Conservation (phyloP, 768 basidiomycete species). For the Leccinum imitatum region DNA sequence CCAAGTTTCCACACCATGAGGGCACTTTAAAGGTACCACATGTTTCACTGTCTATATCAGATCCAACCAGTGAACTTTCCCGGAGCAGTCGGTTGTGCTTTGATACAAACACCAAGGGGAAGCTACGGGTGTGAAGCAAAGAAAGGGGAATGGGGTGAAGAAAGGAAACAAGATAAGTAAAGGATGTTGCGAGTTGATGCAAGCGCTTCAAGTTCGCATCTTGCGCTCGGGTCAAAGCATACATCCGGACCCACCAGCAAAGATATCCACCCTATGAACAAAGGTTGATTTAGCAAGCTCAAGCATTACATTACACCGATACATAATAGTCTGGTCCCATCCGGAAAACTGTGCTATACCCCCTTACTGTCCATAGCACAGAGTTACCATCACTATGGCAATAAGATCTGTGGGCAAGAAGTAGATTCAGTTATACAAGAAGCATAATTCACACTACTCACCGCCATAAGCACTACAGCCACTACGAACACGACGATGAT, state of each 20-base stretch:
- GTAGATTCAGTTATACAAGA: neutral
- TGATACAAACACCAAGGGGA: neutral
- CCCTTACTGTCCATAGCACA: neutral
- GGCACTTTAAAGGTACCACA: neutral
- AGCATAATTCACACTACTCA: slow-evolving; percentile 45
- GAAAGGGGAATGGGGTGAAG: neutral
- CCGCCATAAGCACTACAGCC: slow-evolving; percentile 87
- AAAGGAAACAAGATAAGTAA: too few species aligned
- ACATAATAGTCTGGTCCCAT: neutral
- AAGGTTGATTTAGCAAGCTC: neutral
- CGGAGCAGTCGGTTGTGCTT: too few species aligned
- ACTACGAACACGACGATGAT: slow-evolving; percentile 84
- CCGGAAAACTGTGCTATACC: neutral
- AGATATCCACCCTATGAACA: neutral
- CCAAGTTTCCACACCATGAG: too few species aligned
- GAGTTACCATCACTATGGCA: slow-evolving; percentile 18
- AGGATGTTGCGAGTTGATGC: too few species aligned
- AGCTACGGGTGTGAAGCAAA: neutral
- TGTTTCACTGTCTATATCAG: too few species aligned
- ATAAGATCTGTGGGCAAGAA: slow-evolving; percentile 18
- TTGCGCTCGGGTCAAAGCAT: neutral
- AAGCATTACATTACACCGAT: neutral
- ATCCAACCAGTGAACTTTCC: neutral
- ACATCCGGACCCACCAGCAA: neutral
- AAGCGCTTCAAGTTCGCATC: neutral